Percentiles rank a stretch among this genome's conserved stretches.
phyloP scores from a whole-genome alignment of 75 land plant species.

The Sequoiadendron giganteum region DNA sequence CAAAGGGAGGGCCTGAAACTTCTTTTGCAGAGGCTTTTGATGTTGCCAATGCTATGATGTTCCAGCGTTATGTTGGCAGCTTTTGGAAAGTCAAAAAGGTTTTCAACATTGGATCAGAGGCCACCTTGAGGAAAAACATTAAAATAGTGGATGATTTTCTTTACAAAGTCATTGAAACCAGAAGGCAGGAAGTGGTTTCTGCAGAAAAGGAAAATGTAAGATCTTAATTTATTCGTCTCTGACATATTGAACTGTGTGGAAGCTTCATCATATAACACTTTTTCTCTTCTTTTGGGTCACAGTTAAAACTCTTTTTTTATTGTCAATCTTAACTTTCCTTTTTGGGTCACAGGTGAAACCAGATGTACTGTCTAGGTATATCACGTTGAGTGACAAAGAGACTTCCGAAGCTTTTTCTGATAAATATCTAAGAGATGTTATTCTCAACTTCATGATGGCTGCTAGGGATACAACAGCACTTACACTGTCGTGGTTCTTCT shows the following conservation, averaged over 20 bases:
- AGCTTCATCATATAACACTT: not conserved
- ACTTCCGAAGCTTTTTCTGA: not conserved
- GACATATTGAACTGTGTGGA: not conserved
- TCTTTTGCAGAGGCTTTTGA: slow-evolving; percentile 55
- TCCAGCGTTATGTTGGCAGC: slow-evolving; percentile 39
- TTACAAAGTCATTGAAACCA: slow-evolving; percentile 36
- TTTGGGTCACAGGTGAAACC: slow-evolving; percentile 20
- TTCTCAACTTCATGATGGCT: slow-evolving; percentile 39
- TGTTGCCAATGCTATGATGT: slow-evolving; percentile 36
- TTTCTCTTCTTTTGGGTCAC: not conserved
- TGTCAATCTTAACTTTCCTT: not conserved
- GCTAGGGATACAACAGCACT: slow-evolving; percentile 40
- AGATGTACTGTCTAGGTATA: slow-evolving; percentile 45
- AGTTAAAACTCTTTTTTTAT: not conserved
- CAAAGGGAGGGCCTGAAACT: slow-evolving; percentile 10
- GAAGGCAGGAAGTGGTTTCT: slow-evolving; percentile 22
- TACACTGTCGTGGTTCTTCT: slow-evolving; percentile 34
- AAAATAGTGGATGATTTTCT: slow-evolving; percentile 50
- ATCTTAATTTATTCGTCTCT: not conserved
- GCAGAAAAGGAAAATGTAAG: slow-evolving; percentile 12
- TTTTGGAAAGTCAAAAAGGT: slow-evolving; percentile 55
- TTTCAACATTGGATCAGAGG: slow-evolving; percentile 61
- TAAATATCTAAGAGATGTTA: slow-evolving; percentile 27
- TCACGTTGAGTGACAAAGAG: slow-evolving; percentile 33
- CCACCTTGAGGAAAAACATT: slow-evolving; percentile 28